These are phyloP conservation scores for Jackrogersella multiformis DNA, from an alignment of 495 filamentous ascomycete species.

Conservation along the genomic window DNA sequence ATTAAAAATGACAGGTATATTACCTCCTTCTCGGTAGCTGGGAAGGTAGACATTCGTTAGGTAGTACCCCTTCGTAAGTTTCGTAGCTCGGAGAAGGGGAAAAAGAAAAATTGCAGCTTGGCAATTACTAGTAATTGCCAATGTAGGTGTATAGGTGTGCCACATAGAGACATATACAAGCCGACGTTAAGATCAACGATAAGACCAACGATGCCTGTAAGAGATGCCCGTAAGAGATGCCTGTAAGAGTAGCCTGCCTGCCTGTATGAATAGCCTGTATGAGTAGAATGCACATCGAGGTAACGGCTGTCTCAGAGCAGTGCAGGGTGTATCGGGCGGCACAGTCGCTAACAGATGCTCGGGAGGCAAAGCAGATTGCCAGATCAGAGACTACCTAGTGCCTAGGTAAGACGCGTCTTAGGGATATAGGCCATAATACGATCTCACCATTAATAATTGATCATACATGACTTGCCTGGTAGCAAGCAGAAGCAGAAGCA, in stretches of 20 bases:
- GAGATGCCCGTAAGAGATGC: neutral
- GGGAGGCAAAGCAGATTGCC: conserved; percentile 39
- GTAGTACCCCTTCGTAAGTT: conserved; percentile 3
- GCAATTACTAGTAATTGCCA: too few relatives aligned
- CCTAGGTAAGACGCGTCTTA: conserved; percentile 30
- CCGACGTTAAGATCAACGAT: conserved; percentile 3
- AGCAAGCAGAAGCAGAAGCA: conserved; percentile 1
- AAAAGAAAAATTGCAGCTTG: conserved; percentile 8
- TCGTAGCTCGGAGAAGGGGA: conserved; percentile 8
- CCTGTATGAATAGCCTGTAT: neutral
- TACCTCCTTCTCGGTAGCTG: neutral
- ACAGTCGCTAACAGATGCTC: conserved; percentile 31
- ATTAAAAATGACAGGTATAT: neutral
- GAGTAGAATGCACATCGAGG: conserved; percentile 25
- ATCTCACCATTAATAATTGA: conserved; percentile 12
- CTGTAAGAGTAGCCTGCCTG: neutral
- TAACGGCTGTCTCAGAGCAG: conserved; percentile 36
- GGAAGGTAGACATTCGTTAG: neutral
- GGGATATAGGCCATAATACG: conserved; percentile 1
- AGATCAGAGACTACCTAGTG: conserved; percentile 31
- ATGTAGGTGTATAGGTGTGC: neutral
- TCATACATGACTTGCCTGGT: neutral
- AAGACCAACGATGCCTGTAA: conserved; percentile 6
- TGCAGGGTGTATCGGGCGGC: conserved; percentile 13
- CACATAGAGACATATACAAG: neutral